Conservation (phyloP, 352 stramenopile genomes). For the Pythium utonaiense region DNA sequence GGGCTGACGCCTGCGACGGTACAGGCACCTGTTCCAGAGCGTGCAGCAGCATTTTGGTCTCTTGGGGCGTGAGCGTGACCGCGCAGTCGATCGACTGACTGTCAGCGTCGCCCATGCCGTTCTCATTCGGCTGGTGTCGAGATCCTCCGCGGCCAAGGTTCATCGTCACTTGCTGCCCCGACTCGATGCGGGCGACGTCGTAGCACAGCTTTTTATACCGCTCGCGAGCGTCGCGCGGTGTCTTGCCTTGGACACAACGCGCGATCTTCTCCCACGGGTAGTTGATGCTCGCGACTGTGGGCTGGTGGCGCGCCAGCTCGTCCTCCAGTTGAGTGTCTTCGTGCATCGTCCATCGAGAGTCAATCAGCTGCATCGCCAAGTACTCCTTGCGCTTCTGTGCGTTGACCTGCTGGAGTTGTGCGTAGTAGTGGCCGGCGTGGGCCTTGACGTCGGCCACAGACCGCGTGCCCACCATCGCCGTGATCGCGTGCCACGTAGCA, state of each 20-base stretch:
- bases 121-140: constrained; percentile 15
- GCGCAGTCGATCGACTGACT: constrained; percentile 40
- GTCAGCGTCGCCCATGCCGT: constrained; percentile 15
- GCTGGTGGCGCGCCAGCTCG: constrained; percentile 41
- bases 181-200: constrained; percentile 70
- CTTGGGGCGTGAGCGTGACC: constrained; percentile 45
- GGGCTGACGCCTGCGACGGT: constrained; percentile 33
- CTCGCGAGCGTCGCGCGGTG: constrained; percentile 45
- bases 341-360: constrained; percentile 53
- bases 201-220: constrained; percentile 77
- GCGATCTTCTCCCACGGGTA: constrained; percentile 68
- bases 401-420: constrained; percentile 33
- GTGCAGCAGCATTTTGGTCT: constrained; percentile 45
- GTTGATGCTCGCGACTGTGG: constrained; percentile 19
- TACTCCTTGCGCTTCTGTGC: constrained; percentile 39
- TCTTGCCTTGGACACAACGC: constrained; percentile 46
- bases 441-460: constrained; percentile 26
- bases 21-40: constrained; percentile 54
- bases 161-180: constrained; percentile 59
- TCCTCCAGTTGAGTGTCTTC: constrained; percentile 69
- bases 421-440: constrained; percentile 34
- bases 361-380: constrained; percentile 49
- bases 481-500: constrained; percentile 57
- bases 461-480: constrained; percentile 48
- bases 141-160: constrained; percentile 31